phyloP scores from a whole-genome alignment of 2,329 filamentous ascomycete species.

The Dothidotthia symphoricarpi region DNA sequence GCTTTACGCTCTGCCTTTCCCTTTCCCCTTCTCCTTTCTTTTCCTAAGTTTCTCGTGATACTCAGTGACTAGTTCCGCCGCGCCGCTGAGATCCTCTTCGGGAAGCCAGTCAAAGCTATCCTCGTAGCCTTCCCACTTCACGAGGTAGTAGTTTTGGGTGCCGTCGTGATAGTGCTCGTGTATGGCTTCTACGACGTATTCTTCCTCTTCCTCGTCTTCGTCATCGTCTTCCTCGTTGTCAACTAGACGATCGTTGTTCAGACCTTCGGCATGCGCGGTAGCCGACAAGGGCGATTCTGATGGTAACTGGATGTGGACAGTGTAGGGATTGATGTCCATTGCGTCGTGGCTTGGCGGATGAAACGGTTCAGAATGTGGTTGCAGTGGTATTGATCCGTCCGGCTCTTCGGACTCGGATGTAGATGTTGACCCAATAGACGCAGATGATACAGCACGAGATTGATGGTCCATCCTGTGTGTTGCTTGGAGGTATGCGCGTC shows the following conservation, averaged over 20 bases:
- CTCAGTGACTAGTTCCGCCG: conserved; percentile 24
- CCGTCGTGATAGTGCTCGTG: conserved; percentile 23
- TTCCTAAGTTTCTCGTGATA: conserved; percentile 19
- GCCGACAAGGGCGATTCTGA: too few relatives aligned
- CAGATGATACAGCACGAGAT: too few relatives aligned
- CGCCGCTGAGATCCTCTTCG: conserved; percentile 27
- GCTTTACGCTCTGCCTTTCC: too few relatives aligned
- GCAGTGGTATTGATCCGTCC: too few relatives aligned
- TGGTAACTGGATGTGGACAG: too few relatives aligned
- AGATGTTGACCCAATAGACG: too few relatives aligned
- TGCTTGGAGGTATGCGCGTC: too few relatives aligned
- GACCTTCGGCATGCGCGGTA: neutral
- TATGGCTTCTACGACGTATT: conserved; percentile 33
- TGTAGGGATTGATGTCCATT: too few relatives aligned
- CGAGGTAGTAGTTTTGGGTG: conserved; percentile 27
- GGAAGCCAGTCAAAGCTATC: conserved; percentile 34
- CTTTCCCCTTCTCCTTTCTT: conserved; percentile 6
- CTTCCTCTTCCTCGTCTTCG: conserved; percentile 16
- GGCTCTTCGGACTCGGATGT: too few relatives aligned
- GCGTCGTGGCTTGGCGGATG: too few relatives aligned
- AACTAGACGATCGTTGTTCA: neutral
- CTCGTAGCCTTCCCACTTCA: conserved; percentile 38
- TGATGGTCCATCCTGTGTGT: too few relatives aligned
- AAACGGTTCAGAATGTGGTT: too few relatives aligned
- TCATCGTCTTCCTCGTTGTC: neutral